A percentile compares a stretch with the other conserved stretches of the same genome.
Evolutionary conservation across 768 basidiomycete genomes (phyloP).

Genomic region (Clavaria fumosa): DNA sequence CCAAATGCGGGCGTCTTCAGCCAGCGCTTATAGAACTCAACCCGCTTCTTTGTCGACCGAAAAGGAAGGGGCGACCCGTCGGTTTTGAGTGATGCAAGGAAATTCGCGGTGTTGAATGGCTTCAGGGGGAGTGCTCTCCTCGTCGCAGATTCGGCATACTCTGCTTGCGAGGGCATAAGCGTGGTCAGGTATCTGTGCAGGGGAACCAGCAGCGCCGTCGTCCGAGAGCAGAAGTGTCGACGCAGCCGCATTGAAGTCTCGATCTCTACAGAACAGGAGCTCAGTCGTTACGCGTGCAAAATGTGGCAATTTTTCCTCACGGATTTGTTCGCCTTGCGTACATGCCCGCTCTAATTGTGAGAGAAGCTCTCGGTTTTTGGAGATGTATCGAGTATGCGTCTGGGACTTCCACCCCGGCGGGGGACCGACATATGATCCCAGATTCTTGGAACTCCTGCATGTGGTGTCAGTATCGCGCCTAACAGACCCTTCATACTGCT

Average conservation of each 20-base stretch:
- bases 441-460: neutral
- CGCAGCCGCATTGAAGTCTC: constrained; percentile 53
- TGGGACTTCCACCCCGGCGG: constrained; percentile 62
- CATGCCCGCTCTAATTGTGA: constrained; percentile 56
- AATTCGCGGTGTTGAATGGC: constrained; percentile 52
- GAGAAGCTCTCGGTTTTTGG: constrained; percentile 65
- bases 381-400: constrained; percentile 70
- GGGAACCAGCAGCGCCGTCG: constrained; percentile 76
- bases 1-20: constrained; percentile 65
- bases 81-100: constrained; percentile 56
- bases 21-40: constrained; percentile 69
- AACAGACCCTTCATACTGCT: constrained; percentile 20
- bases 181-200: constrained; percentile 84
- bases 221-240: constrained; percentile 71
- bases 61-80: constrained; percentile 65
- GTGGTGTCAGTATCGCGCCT: no score
- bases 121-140: no score
- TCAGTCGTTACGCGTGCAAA: no score
- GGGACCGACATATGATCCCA: constrained; percentile 27
- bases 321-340: constrained; percentile 28
- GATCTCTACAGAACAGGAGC: constrained; percentile 32
- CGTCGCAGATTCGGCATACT: constrained; percentile 22
- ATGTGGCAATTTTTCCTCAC: constrained; percentile 25
- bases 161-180: constrained; percentile 59
- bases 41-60: constrained; percentile 44